Evolutionary conservation across 2,329 filamentous ascomycete species (phyloP).

Genomic region (Tympanopsis confertula): DNA sequence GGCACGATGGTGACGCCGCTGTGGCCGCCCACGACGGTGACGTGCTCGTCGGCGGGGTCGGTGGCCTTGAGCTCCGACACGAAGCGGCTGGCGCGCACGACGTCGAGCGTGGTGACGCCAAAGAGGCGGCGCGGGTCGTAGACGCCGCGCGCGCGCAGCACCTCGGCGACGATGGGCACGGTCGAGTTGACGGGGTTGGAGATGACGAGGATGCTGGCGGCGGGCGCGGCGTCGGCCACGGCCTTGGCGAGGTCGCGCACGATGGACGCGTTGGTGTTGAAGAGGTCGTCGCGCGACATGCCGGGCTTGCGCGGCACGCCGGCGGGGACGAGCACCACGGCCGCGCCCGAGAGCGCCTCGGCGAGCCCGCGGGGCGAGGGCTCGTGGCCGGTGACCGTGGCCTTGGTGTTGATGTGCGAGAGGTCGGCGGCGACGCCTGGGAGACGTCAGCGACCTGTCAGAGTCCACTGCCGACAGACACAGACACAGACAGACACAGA

Average conservation of each 20-base stretch:
- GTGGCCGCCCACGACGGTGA: conserved; percentile 94
- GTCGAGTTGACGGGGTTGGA: conserved; percentile 99
- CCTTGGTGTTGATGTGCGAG: conserved; percentile 99
- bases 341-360: conserved; percentile 70
- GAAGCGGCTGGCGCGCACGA: conserved; percentile 95
- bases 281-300: conserved; percentile 99
- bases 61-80: conserved; percentile 86
- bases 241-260: conserved; percentile 97
- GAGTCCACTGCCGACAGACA: conserved; percentile 3
- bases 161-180: conserved; percentile 91
- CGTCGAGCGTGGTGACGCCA: conserved; percentile 97
- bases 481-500: conserved; percentile 1
- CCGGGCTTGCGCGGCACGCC: conserved; percentile 98
- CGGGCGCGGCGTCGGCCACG: conserved; percentile 72
- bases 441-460: conserved; percentile 6
- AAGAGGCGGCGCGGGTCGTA: conserved; percentile 99
- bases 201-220: conserved; percentile 95
- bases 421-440: conserved; percentile 94
- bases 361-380: conserved; percentile 65
- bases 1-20: conserved; percentile 97
- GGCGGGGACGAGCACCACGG: conserved; percentile 94
- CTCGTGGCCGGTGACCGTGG: conserved; percentile 80
- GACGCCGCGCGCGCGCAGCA: conserved; percentile 89
- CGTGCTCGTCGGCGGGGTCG: conserved; percentile 84
- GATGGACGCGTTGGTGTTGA: conserved; percentile 99